phyloP scores from a whole-genome alignment of 208 protist genomes.

The Trypanosoma grayi region DNA sequence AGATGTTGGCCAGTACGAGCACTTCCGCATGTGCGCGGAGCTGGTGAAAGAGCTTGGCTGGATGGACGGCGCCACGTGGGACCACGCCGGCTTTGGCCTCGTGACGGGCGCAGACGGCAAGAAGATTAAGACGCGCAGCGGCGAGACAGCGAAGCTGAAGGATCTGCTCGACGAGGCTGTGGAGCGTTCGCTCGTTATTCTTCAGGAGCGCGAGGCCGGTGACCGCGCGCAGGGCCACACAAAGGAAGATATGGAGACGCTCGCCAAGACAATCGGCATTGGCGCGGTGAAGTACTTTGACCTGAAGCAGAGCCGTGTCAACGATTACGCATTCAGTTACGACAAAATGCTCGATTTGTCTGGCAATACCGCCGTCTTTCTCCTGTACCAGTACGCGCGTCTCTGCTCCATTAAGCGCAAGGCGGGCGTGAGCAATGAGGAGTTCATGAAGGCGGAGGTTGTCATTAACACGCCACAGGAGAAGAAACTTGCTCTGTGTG shows the following conservation, averaged over 20 bases:
- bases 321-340: conserved; percentile 96
- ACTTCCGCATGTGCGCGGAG: conserved; percentile 92
- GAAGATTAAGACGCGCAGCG: conserved; percentile 96
- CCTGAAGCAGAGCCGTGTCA: conserved; percentile 91
- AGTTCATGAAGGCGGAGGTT: conserved; percentile 56
- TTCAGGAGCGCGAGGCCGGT: conserved; percentile 78
- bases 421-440: conserved; percentile 63
- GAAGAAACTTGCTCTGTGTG: conserved; percentile 82
- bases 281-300: conserved; percentile 98
- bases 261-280: conserved; percentile 92
- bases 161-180: conserved; percentile 96
- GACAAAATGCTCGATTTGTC: conserved; percentile 96
- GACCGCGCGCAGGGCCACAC: conserved; percentile 78
- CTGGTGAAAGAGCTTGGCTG: conserved; percentile 87
- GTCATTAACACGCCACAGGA: conserved; percentile 76
- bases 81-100: conserved; percentile 94
- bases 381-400: conserved; percentile 97
- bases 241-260: conserved; percentile 75
- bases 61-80: conserved; percentile 82
- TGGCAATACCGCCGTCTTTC: conserved; percentile 97
- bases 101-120: conserved; percentile 91
- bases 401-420: conserved; percentile 94
- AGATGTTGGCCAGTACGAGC: conserved; percentile 94
- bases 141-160: conserved; percentile 93
- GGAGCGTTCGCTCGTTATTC: conserved; percentile 74